Base-by-base conservation (phyloP, 1,284 basidiomycete genomes). In the Sporisorium exsertum region DNA sequence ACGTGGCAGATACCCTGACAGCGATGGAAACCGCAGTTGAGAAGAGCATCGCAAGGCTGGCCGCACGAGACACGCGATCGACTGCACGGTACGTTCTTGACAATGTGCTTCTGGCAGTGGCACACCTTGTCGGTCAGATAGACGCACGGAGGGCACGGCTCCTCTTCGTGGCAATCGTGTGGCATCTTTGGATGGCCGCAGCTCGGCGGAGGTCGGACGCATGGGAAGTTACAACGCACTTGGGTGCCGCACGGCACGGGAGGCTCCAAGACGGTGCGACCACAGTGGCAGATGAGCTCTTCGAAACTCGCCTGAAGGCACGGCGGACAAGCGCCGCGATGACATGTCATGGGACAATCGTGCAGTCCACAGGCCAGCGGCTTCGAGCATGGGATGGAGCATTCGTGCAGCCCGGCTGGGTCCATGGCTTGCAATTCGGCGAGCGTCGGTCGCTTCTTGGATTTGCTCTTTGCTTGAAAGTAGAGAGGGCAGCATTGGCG, bases 301-400 rank as follows among this genome's bases (percentile, higher is more conserved):
- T 82, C 80, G 52, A 85, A 85, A 47, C 72, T 77, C 13, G 83
- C 81, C 45, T 81, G 81, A 40, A 85, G 66, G 62, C 84, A 85
- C 1, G 81, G 83, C 33, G 81, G 78, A 56, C 84, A 85, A 1
- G 81, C 72, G 26, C 83, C 83, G 13, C 84, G 79, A 57, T 85
- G 84, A 57, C 84, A 85, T 18, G 65, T 67, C 59, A 80, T 65
- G 2, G 80, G 79, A 56, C 84, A 85, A 7, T 64, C 51, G 67
- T 85, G 84, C 15, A 51, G 43, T 2, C 81, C 83, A 52, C 84
- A 85, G 8, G 78, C 54, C n/a, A 84, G 69, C 18, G 76, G 69
- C 60, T 81, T 81, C 15, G 69, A 69, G 64, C 84, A 85, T 1
- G 69, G 67, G 16, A 79, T 58, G 15, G 72, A 65, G 57, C 84